Evolutionary conservation across 2,329 filamentous ascomycete species (phyloP).

Genomic region (Ilyonectria mors-panacis): DNA sequence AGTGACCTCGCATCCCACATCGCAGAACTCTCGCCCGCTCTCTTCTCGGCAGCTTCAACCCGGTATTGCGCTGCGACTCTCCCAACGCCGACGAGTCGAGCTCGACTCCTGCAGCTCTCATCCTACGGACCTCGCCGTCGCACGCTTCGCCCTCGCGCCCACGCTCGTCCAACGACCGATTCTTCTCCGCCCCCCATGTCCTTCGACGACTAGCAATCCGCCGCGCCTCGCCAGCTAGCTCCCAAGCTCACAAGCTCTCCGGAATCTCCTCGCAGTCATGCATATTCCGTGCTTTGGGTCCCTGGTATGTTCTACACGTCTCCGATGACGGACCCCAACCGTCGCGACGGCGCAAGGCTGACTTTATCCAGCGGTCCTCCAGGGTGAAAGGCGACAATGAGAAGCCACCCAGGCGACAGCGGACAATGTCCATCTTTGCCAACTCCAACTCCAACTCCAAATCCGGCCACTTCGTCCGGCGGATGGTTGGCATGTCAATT

Average conservation of each 20-base stretch:
- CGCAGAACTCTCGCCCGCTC: not conserved
- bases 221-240: slow-evolving; percentile 36
- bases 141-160: not conserved
- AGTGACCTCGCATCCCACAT: not conserved
- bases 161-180: not conserved
- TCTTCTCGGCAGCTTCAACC: not conserved
- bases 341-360: slow-evolving; percentile 17
- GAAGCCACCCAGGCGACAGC: slow-evolving; percentile 48
- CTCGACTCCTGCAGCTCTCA: not conserved
- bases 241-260: slow-evolving; percentile 27
- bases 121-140: not conserved
- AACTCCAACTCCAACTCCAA: slow-evolving; percentile 52
- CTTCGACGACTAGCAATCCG: slow-evolving; percentile 33
- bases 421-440: slow-evolving; percentile 59
- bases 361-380: slow-evolving; percentile 33
- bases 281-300: slow-evolving; percentile 20
- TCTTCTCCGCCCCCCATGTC: slow-evolving; percentile 29
- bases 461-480: slow-evolving; percentile 42
- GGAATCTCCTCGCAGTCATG: slow-evolving; percentile 34
- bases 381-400: slow-evolving; percentile 34
- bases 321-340: not conserved
- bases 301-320: slow-evolving; percentile 34
- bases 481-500: slow-evolving; percentile 53
- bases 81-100: not conserved
- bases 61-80: not conserved